Evolutionary conservation across 2,329 filamentous ascomycete genomes (phyloP).

Genomic region (Hymenoscyphus linearis): DNA sequence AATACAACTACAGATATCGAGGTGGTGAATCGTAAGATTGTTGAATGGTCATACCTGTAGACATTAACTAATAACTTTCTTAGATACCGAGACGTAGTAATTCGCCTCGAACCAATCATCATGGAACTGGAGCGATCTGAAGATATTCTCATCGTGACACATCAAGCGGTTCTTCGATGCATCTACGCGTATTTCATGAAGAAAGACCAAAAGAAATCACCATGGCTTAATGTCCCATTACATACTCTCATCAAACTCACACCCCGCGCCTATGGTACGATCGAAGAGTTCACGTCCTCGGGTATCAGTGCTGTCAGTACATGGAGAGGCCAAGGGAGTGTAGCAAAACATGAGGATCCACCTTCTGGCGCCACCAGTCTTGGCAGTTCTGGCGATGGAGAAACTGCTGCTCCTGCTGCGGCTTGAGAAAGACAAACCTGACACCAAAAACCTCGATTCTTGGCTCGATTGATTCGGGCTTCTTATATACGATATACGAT

Average conservation of each 20-base stretch:
- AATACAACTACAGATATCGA: conserved; percentile 98
- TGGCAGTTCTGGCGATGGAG: conserved; percentile 14
- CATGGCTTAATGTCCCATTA: conserved; percentile 97
- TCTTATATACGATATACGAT: not conserved
- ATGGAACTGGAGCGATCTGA: conserved; percentile 97
- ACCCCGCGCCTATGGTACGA: conserved; percentile 86
- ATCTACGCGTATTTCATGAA: conserved; percentile 99
- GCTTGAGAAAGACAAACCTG: not conserved
- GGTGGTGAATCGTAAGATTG: conserved; percentile 71
- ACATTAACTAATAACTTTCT: conserved; percentile 5
- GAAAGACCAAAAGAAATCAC: conserved; percentile 83
- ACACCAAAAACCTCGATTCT: no score
- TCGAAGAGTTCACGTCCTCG: conserved; percentile 81
- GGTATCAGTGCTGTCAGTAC: conserved; percentile 95
- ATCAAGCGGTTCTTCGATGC: conserved; percentile 93
- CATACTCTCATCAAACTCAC: conserved; percentile 97
- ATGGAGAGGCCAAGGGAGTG: conserved; percentile 89
- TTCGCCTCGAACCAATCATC: conserved; percentile 96
- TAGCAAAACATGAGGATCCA: conserved; percentile 71
- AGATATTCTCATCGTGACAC: conserved; percentile 96
- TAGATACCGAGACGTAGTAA: conserved; percentile 85
- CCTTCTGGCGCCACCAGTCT: conserved; percentile 19
- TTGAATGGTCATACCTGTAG: not conserved
- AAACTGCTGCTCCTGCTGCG: not conserved
- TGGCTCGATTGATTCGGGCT: not conserved